These are phyloP conservation scores for Ogataea polymorpha DNA, from an alignment of 805 yeast genomes.

Conservation along the genomic window DNA sequence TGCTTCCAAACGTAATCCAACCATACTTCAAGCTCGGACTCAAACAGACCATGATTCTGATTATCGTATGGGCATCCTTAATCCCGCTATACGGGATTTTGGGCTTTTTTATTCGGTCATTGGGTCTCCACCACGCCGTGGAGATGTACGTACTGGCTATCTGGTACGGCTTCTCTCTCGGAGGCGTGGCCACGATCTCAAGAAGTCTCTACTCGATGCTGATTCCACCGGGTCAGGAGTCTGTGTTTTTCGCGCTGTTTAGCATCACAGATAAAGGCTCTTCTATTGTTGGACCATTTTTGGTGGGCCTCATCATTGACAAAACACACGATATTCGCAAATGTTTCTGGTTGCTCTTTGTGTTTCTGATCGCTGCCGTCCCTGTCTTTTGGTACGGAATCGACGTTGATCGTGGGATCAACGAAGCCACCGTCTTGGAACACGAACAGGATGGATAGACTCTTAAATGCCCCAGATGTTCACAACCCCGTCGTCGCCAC, in stretches of 20 bases:
- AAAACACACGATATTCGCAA: conserved; percentile 70
- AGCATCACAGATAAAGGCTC: conserved; percentile 81
- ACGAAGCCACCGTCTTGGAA: conserved; percentile 30
- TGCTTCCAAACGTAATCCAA: conserved; percentile 45
- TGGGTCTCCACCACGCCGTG: conserved; percentile 60
- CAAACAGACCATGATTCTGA: conserved; percentile 46
- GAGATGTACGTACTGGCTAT: conserved; percentile 69
- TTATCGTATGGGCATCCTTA: conserved; percentile 58
- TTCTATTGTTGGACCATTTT: conserved; percentile 67
- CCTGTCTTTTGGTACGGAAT: conserved; percentile 50
- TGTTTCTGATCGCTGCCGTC: conserved; percentile 50
- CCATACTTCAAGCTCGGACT: conserved; percentile 41
- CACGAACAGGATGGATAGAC: conserved; percentile 20
- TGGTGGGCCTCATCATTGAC: conserved; percentile 73
- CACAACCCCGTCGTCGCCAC: conserved; percentile 76
- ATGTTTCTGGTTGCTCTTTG: conserved; percentile 62
- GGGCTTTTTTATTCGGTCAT: conserved; percentile 52
- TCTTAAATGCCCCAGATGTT: conserved; percentile 50
- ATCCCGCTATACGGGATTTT: conserved; percentile 71
- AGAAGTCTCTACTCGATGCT: conserved; percentile 65
- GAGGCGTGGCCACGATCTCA: conserved; percentile 68
- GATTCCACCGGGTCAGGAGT: conserved; percentile 73
- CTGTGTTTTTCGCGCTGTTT: conserved; percentile 71
- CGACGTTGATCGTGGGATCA: conserved; percentile 60
- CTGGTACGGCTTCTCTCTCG: conserved; percentile 75